Conservation (phyloP, 768 basidiomycete genomes). For the Ephemerocybe angulata region DNA sequence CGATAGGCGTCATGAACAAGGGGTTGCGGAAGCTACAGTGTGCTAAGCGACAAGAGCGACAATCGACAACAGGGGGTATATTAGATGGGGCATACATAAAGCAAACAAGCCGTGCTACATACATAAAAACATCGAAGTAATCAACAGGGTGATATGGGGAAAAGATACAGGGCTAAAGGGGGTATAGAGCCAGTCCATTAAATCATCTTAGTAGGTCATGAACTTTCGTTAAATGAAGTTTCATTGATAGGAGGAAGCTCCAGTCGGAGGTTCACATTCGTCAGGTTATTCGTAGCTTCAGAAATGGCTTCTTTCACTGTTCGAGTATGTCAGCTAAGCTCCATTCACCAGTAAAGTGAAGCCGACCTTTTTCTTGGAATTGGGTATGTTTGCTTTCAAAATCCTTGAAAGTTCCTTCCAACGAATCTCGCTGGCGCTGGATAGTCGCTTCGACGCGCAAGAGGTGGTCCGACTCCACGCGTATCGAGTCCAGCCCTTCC, state of each 20-base stretch:
- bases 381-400: constrained; percentile 40
- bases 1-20: background rate
- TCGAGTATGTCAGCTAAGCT: background rate
- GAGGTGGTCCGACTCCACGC: constrained; percentile 42
- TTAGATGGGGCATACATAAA: too few relatives aligned
- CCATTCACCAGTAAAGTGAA: background rate
- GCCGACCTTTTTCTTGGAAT: constrained; percentile 42
- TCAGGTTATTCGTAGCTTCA: constrained; percentile 2
- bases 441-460: constrained; percentile 42
- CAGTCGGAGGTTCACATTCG: background rate
- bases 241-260: constrained; percentile 8
- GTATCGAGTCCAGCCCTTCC: constrained; percentile 39
- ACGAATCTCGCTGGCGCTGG: constrained; percentile 32
- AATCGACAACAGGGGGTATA: too few relatives aligned
- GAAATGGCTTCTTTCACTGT: constrained; percentile 8
- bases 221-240: background rate
- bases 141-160: too few relatives aligned
- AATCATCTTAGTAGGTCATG: background rate
- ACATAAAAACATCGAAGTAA: too few relatives aligned
- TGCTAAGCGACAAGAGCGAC: too few relatives aligned
- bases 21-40: too few relatives aligned
- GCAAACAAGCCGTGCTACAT: too few relatives aligned
- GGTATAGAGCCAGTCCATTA: background rate
- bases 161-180: background rate
- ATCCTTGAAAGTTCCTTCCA: constrained; percentile 38